These are phyloP conservation scores for Trametes hirsuta DNA, from an alignment of 1,284 basidiomycete genomes.

Conservation along the genomic window DNA sequence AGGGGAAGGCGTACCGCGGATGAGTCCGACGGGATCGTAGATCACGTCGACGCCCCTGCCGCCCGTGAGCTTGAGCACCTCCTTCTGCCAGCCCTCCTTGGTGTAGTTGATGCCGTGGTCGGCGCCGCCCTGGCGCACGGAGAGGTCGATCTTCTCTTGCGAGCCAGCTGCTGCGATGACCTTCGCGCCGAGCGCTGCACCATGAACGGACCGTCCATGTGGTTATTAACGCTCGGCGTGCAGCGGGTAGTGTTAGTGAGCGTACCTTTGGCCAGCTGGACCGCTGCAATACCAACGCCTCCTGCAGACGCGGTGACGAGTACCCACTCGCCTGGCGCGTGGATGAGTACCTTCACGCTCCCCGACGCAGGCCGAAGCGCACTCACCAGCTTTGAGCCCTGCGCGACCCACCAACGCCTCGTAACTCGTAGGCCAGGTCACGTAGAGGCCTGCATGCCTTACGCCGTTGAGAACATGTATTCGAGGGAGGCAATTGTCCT, in stretches of 20 bases:
- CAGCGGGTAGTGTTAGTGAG: constrained; percentile 13
- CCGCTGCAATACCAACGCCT: constrained; percentile 90
- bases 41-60: constrained; percentile 89
- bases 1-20: constrained; percentile 52
- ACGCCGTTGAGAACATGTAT: not conserved
- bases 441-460: constrained; percentile 52
- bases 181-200: constrained; percentile 71
- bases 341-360: not conserved
- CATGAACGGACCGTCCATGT: not conserved
- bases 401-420: constrained; percentile 89
- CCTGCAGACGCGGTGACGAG: constrained; percentile 89
- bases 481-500: not conserved
- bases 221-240: not conserved
- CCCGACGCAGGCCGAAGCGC: not conserved
- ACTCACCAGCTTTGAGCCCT: constrained; percentile 67
- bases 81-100: constrained; percentile 71
- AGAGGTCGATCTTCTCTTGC: constrained; percentile 67
- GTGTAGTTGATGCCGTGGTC: constrained; percentile 74
- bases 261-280: constrained; percentile 86
- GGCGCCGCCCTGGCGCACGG: constrained; percentile 69
- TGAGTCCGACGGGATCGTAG: constrained; percentile 87
- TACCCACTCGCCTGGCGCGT: constrained; percentile 76
- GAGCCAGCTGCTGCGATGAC: constrained; percentile 83
- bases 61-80: constrained; percentile 72
- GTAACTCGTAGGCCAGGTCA: constrained; percentile 93